phyloP scores from a whole-genome alignment of 208 protist species.

The Acanthamoeba lugdunensis region DNA sequence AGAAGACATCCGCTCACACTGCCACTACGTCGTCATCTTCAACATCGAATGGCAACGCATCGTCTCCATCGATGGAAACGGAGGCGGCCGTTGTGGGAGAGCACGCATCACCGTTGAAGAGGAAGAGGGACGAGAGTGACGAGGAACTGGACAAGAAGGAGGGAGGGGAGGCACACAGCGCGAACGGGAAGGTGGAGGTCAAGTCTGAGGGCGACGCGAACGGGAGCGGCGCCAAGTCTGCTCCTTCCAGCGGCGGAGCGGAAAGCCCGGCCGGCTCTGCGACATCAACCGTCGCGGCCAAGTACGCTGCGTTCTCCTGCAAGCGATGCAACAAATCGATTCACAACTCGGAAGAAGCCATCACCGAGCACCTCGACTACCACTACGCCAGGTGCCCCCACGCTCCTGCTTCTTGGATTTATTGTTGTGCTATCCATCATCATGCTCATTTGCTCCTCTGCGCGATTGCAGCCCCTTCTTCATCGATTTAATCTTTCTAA shows the following conservation, averaged over 20 bases:
- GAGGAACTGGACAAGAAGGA: neutral
- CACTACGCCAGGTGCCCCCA: conserved; percentile 11
- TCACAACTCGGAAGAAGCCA: conserved; percentile 40
- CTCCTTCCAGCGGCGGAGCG: neutral
- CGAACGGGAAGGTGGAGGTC: neutral
- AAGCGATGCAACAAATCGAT: conserved; percentile 60
- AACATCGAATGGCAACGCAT: neutral
- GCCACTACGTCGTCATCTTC: neutral
- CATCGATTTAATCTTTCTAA: neutral
- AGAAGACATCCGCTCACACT: no score
- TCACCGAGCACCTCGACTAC: conserved; percentile 63
- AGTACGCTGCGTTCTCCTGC: conserved; percentile 53
- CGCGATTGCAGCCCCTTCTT: neutral
- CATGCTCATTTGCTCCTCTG: neutral
- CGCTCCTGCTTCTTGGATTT: neutral
- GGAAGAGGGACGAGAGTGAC: conserved; percentile 35
- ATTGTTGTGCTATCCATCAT: neutral
- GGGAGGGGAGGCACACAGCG: neutral
- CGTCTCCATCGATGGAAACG: neutral
- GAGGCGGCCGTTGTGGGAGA: neutral
- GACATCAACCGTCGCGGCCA: neutral
- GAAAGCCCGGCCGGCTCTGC: neutral
- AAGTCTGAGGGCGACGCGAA: neutral
- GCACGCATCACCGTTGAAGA: neutral
- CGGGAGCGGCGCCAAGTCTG: no score